Conservation (phyloP, 306 rosid species). For the Cucumis hystrix region DNA sequence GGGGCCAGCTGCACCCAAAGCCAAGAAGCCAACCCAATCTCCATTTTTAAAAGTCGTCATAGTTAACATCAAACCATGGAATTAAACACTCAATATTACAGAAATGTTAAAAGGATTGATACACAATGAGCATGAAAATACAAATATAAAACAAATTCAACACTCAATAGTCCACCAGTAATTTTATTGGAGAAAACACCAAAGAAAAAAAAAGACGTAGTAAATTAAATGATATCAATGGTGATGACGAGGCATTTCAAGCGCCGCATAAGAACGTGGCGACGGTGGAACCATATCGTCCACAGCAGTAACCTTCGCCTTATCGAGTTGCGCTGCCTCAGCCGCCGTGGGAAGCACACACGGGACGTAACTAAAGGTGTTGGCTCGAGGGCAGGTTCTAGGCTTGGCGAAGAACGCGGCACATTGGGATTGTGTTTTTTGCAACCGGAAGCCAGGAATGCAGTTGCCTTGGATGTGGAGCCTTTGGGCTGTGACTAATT, state of each 20-base stretch:
- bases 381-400: slow-evolving; percentile 11
- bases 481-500: slow-evolving; percentile 16
- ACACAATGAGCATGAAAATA: neutral
- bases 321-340: neutral
- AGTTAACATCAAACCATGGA: neutral
- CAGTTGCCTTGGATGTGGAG: slow-evolving; percentile 24
- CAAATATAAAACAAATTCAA: neutral
- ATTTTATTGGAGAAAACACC: neutral
- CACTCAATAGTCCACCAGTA: too few species aligned
- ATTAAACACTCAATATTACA: neutral
- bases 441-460: slow-evolving; percentile 19
- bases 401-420: slow-evolving; percentile 11
- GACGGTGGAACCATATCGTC: slow-evolving; percentile 15
- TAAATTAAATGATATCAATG: neutral
- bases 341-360: slow-evolving; percentile 4
- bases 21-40: neutral
- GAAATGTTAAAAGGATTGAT: neutral
- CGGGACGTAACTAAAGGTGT: slow-evolving; percentile 12
- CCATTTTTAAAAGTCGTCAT: too few species aligned
- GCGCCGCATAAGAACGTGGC: slow-evolving; percentile 16
- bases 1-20: neutral
- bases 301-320: slow-evolving; percentile 1
- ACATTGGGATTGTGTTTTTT: slow-evolving; percentile 15
- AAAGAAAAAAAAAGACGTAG: neutral
- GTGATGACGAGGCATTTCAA: slow-evolving; percentile 6